Base-by-base conservation (phyloP, 2,329 filamentous ascomycete species). In the Bertia moriformis region DNA sequence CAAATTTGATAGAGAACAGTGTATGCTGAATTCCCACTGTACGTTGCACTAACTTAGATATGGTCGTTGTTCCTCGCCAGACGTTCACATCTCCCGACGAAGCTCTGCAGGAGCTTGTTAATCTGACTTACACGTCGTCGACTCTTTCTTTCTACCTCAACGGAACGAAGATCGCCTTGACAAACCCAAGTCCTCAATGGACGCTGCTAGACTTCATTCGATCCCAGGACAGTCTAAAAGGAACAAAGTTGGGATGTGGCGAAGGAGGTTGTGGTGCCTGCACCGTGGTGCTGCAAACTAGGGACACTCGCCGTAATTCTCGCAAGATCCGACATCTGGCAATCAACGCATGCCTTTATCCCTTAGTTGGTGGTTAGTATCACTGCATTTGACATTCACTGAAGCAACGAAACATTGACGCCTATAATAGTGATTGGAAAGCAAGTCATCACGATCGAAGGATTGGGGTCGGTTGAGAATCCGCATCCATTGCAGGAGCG, bases 261-360 rank as follows among this genome's bases (percentile, higher is more conserved):
- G 91, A 98, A 64, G 91, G 91, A 45, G 91, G 91, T 2, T 98
- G 91, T 53, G 91, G 91, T 50, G 91, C 91, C 46, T 96, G 89
- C 55, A 96, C 89, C 33, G 86, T 96, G 36, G 88, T 98, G 19
- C 72, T 98, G 24, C 24, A 29, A 29, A 29, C 24, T 10, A 10
- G 24, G 10, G 24, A 29, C 24, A 29, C n/a, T 29, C 24, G 24
- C 10, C n/a, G n/a, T n/a, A 29, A 86, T 3, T 95, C 88, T 4
- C 84, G 84, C 51, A 73, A 83, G 55, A 84, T 96, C 49, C 96
- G 96, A 54, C 89, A 98, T 66, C 91, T 91, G 41, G 93, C 85
- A 40, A 85, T 96, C 43, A 98, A 98, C 56, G 91, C 91, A 32
- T 98, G 91, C 56, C 67, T 98, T 39, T 89, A 91, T 10, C 91